Evolutionary conservation across 2,329 filamentous ascomycete genomes (phyloP), one percentile per base, ranked within the genome.

Genomic region (Knufia fluminis): DNA sequence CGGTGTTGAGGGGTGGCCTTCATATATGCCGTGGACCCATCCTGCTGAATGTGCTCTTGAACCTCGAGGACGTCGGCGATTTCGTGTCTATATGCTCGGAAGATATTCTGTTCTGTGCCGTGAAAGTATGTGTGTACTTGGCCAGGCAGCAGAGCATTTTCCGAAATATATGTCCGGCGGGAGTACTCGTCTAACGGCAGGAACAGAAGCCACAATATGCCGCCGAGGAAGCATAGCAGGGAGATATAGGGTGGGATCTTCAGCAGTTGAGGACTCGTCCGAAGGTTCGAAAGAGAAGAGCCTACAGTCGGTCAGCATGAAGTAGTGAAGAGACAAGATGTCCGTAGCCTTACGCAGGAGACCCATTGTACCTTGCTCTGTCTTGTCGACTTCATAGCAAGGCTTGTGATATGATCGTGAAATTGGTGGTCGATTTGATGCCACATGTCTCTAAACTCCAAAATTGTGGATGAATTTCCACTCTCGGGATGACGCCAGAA

Each of bases 41-140:
- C 56, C 12, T 24, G 42, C 1, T 36, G 26, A 12, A 43, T 36
- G 8, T 36, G 46, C 23, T 22, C 23, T n/a, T 45, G 33, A 9
- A 50, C 19, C 14, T 44, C 49, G 32, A 52, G 36, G 8, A 57
- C 62, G 7, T 70, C 74, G 58, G 85, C 80, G 45, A 95, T 74
- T 69, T 97, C 92, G 62, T 87, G 82, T 61, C 85, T 81, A 66
- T 94, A 97, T 6, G 88, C 92, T 41, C 89, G 79, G 62, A 97
- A 90, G 56, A 97, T 80, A 66, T 96, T 86, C 71, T 97, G 90
- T 65, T 98, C 92, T 66, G 88, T 95, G 16, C 92, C 92, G 4
- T 86, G 83, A 64, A 98, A 98, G 68, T 98, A 98, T 1, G 92
- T 95, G 69, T 97, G 91, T 7, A 97, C 92, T 68, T 98, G 92